These are phyloP conservation scores for Tolypocladium amazonense DNA, from an alignment of 2,329 filamentous ascomycete species.

Conservation along the genomic window DNA sequence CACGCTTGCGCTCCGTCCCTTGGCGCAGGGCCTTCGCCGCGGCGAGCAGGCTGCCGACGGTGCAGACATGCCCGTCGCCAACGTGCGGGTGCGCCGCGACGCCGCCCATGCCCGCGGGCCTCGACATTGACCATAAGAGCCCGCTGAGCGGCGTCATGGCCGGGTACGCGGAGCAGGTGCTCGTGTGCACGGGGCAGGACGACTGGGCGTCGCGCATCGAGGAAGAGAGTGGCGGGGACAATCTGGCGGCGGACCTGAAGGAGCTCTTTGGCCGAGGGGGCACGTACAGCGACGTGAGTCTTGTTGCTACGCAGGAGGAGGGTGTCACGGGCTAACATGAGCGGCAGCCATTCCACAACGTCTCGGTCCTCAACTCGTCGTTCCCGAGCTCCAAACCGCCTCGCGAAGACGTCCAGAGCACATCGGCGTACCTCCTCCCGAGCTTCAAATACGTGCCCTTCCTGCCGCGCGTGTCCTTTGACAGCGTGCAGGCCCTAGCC, in stretches of 20 bases:
- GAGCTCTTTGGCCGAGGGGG: constrained; percentile 56
- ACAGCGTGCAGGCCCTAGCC: constrained; percentile 45
- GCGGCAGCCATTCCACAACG: constrained; percentile 67
- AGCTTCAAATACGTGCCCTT: constrained; percentile 71
- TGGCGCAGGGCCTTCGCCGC: not conserved
- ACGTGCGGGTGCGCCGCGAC: constrained; percentile 65
- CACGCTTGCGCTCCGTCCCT: constrained; percentile 6
- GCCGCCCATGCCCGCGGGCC: constrained; percentile 50
- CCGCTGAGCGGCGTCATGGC: constrained; percentile 68
- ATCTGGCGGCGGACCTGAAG: constrained; percentile 63
- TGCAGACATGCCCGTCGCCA: constrained; percentile 57
- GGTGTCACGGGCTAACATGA: too few relatives aligned
- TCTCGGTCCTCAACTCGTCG: constrained; percentile 67
- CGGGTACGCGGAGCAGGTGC: constrained; percentile 68
- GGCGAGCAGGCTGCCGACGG: constrained; percentile 28
- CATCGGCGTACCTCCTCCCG: constrained; percentile 69
- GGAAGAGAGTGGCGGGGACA: constrained; percentile 59
- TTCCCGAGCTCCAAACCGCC: constrained; percentile 48
- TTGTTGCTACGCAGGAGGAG: not conserved
- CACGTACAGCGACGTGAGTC: constrained; percentile 53
- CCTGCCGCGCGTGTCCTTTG: constrained; percentile 51
- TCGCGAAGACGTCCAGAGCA: constrained; percentile 34
- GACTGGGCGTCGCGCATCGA: constrained; percentile 84
- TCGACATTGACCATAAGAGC: constrained; percentile 64
- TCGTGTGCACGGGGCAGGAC: constrained; percentile 68